Conservation (phyloP, 73 alveolate species). For the Blepharisma japonicum region DNA sequence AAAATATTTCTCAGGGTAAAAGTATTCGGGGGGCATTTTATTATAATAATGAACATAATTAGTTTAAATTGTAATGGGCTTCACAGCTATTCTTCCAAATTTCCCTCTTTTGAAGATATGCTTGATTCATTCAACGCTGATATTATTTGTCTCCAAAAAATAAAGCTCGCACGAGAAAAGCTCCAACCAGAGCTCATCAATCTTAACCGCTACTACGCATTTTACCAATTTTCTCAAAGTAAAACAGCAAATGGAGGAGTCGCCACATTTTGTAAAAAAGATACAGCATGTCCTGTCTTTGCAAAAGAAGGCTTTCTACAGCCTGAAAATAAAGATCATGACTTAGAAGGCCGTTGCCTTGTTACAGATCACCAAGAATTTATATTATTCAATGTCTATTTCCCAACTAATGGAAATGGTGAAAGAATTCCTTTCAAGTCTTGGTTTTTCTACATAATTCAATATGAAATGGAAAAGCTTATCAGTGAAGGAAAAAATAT, state of each 20-base stretch:
- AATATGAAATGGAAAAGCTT: conserved; percentile 17
- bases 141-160: conserved; percentile 25
- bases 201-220: background rate
- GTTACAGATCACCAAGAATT: conserved; percentile 28
- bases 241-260: conserved; percentile 31
- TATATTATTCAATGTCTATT: conserved; percentile 24
- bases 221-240: background rate
- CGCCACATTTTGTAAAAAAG: conserved; percentile 28
- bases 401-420: conserved; percentile 12
- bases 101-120: background rate
- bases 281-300: conserved; percentile 1
- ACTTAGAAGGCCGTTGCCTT: conserved; percentile 24
- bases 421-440: conserved; percentile 5
- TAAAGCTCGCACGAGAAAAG: conserved; percentile 15
- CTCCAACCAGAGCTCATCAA: conserved; percentile 2
- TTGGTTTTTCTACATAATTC: conserved; percentile 17
- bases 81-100: conserved; percentile 23
- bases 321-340: background rate
- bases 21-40: too few relatives aligned
- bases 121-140: conserved; percentile 28
- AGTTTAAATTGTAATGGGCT: conserved; percentile 21
- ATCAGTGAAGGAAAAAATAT: background rate
- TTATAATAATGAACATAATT: conserved; percentile 24
- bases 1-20: too few relatives aligned
- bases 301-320: background rate